Evolutionary conservation across 768 basidiomycete genomes (phyloP), one percentile per base, ranked within the genome.

Genomic region (Lactarius tabidus): DNA sequence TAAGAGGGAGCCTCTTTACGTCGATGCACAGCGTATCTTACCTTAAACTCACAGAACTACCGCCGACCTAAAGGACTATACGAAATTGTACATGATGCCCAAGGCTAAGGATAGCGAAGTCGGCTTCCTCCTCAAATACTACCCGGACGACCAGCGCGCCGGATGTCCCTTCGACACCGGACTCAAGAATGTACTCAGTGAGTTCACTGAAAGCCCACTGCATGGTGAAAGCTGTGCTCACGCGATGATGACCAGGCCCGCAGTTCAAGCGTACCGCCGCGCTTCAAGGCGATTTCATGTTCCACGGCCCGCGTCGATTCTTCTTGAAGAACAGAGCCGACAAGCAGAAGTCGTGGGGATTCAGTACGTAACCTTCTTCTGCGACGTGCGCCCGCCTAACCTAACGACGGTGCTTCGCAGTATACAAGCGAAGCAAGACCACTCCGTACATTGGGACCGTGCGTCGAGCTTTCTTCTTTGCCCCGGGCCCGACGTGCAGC

Each of bases 171-270:
- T 69, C 54, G 63, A 68, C 58, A 68, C 67, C 10, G 69, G 69
- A 6, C 5, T 68, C 10, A 52, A 52, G 33, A 68, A 65, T 55
- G 43, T 14, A 8, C 65, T 81, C 6, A 78, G 79, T 2, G 54
- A 79, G 35, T 39, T 33, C 12, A 15, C 12, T 23, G 23, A n/a
- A n/a, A n/a, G n/a, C n/a, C n/a, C n/a, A n/a, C n/a, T n/a, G n/a
- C 12, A 8, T 14, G 10, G 3, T 23, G 15, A 33, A 26, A 48
- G 10, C 17, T 29, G 58, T 55, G 7, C 53, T 60, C 2, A 45
- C 20, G 33, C 35, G 36, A 20, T 7, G 23, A 3, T 7, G 23
- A 3, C 39, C 38, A 59, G 62, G 62, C 6, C n/a, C 60, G 17
- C 69, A 68, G 41, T 69, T 65, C 60, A 69, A 69, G 57, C 63